phyloP scores from a whole-genome alignment of 2,329 filamentous ascomycete species.

The Microcyclosporella mali region DNA sequence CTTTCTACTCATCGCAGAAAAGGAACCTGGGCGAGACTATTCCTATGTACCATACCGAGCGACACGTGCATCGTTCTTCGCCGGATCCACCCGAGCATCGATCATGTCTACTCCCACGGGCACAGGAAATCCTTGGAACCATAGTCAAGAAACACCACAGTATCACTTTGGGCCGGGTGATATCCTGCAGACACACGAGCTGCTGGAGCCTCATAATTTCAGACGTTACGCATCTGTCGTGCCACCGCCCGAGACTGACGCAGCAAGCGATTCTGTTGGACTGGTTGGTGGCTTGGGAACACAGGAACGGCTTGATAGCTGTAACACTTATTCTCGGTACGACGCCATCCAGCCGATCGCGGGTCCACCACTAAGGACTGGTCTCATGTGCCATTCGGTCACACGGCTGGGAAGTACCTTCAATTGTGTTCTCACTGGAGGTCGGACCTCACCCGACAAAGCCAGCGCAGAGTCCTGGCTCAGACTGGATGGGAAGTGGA shows the following conservation, averaged over 20 bases:
- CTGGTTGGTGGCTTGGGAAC: conserved; percentile 43
- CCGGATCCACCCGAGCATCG: conserved; percentile 17
- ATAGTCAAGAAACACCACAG: conserved; percentile 18
- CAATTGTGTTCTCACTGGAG: conserved; percentile 64
- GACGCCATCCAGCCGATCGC: conserved; percentile 21
- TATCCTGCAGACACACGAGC: conserved; percentile 24
- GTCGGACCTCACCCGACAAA: conserved; percentile 67
- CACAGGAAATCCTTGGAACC: conserved; percentile 2
- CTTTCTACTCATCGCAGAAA: conserved; percentile 65
- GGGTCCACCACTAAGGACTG: conserved; percentile 28
- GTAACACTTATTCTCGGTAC: conserved; percentile 38
- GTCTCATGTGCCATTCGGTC: conserved; percentile 67
- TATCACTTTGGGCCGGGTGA: conserved; percentile 21
- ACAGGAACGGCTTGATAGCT: conserved; percentile 44
- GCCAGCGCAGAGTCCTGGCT: conserved; percentile 72
- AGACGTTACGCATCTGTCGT: conserved; percentile 38
- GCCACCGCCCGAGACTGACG: conserved; percentile 24
- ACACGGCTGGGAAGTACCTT: conserved; percentile 54
- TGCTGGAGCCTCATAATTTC: conserved; percentile 23
- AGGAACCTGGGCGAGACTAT: conserved; percentile 27
- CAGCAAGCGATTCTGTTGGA: conserved; percentile 29
- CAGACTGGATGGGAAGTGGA: conserved; percentile 58
- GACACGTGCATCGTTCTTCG: conserved; percentile 20
- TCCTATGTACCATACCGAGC: conserved; percentile 16
- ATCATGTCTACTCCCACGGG: conserved; percentile 15